Evolutionary conservation across 148 eudicot genomes (phyloP).

Genomic region (Rheum nobile): DNA sequence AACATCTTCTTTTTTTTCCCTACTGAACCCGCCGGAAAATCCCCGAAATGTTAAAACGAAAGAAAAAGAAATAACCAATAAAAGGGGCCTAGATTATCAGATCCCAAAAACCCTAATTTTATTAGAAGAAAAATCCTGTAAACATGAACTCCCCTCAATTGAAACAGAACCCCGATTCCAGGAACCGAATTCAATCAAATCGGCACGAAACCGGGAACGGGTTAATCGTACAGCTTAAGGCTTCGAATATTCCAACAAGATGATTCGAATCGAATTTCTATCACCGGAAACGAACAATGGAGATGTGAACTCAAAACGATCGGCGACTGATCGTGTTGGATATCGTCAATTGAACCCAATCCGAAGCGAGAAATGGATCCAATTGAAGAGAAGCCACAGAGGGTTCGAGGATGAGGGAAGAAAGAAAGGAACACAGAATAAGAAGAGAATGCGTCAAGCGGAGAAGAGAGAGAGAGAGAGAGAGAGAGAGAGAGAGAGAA

Average conservation of each 20-base stretch:
- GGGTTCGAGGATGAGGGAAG: not conserved
- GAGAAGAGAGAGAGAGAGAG: not conserved
- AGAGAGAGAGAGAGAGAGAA: not conserved
- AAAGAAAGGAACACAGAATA: not conserved
- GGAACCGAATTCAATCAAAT: not conserved
- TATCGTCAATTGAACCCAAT: conserved; percentile 2
- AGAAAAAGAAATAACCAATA: too few relatives aligned
- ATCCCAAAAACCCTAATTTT: not conserved
- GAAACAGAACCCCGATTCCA: not conserved
- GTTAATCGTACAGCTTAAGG: not conserved
- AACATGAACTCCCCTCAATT: not conserved
- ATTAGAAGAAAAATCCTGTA: not conserved
- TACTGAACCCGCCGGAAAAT: not conserved
- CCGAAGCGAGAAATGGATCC: not conserved
- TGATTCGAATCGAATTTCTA: not conserved
- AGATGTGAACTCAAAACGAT: not conserved
- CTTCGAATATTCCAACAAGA: not conserved
- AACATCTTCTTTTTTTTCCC: conserved; percentile 27
- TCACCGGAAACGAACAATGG: too few relatives aligned
- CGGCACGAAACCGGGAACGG: not conserved
- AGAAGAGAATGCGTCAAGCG: not conserved
- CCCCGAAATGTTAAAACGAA: too few relatives aligned
- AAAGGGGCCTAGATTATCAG: not conserved
- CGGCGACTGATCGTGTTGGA: not conserved
- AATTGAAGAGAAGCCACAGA: not conserved